Conservation (phyloP, 805 yeast genomes). For the Ogataea paraovalis region DNA sequence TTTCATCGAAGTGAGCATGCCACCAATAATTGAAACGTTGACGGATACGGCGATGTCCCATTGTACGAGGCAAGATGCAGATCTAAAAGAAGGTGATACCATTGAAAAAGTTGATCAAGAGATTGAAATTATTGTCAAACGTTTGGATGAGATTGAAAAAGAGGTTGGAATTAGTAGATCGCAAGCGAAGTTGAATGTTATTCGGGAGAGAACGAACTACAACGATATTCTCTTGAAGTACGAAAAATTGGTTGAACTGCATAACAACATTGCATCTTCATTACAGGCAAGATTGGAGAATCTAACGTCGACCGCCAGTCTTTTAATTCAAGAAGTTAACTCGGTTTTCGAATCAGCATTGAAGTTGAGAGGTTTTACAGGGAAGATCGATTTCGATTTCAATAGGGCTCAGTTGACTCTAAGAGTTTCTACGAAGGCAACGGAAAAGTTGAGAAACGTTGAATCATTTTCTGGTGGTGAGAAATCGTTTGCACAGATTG, state of each 20-base stretch:
- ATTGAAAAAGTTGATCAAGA: constrained; percentile 47
- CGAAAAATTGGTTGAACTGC: constrained; percentile 29
- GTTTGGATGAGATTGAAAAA: constrained; percentile 49
- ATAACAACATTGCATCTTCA: constrained; percentile 32
- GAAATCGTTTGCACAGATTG: constrained; percentile 88
- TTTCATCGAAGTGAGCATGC: constrained; percentile 24
- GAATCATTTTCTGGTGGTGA: constrained; percentile 95
- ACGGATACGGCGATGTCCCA: constrained; percentile 33
- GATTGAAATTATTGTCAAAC: constrained; percentile 40
- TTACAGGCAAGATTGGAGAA: constrained; percentile 41
- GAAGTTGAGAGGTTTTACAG: constrained; percentile 67
- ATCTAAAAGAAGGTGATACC: constrained; percentile 36
- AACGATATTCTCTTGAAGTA: constrained; percentile 40
- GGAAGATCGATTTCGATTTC: constrained; percentile 63
- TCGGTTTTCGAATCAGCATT: constrained; percentile 56
- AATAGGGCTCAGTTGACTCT: constrained; percentile 47
- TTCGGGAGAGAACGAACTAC: constrained; percentile 39
- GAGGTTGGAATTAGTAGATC: constrained; percentile 53
- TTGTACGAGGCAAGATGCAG: constrained; percentile 47
- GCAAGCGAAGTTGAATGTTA: constrained; percentile 46
- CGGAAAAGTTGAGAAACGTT: constrained; percentile 59
- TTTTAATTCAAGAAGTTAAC: constrained; percentile 46
- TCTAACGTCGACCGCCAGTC: constrained; percentile 36
- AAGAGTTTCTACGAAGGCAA: constrained; percentile 58
- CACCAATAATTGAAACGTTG: constrained; percentile 25